Evolutionary conservation across 352 stramenopile species (phyloP).

Genomic region (Phytopythium aichiense): DNA sequence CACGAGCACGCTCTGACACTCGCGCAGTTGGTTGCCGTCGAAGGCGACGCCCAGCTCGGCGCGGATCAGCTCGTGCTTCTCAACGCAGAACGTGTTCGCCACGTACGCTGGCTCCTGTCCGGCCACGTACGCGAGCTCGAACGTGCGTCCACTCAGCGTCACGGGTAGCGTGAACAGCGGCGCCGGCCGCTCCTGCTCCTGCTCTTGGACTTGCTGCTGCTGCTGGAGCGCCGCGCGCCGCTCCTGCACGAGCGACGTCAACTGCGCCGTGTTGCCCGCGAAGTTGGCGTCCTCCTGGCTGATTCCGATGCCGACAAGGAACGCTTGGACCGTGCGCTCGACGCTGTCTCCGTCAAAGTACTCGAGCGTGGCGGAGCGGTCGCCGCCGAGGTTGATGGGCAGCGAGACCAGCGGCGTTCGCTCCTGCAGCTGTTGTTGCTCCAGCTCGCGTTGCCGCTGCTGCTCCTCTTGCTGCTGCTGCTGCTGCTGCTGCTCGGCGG

Average conservation of each 20-base stretch:
- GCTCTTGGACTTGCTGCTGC: constrained; percentile 14
- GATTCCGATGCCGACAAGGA: constrained; percentile 50
- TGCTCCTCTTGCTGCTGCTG: constrained; percentile 3
- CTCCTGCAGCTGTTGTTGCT: constrained; percentile 5
- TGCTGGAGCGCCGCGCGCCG: constrained; percentile 19
- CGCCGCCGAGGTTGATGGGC: constrained; percentile 45
- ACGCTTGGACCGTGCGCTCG: constrained; percentile 60
- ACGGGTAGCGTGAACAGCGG: constrained; percentile 57
- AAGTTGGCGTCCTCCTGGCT: constrained; percentile 32
- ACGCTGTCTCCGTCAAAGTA: constrained; percentile 77
- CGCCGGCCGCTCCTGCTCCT: constrained; percentile 12
- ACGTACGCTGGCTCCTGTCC: constrained; percentile 50
- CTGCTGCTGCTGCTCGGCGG: constrained; percentile 6
- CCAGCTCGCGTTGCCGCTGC: constrained; percentile 8
- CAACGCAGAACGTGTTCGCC: constrained; percentile 67
- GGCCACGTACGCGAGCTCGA: constrained; percentile 63
- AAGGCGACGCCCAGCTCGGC: constrained; percentile 49
- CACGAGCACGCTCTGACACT: constrained; percentile 58
- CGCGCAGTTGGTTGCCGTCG: constrained; percentile 47
- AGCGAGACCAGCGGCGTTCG: constrained; percentile 42
- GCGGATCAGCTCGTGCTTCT: constrained; percentile 60
- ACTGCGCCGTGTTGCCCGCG: constrained; percentile 33
- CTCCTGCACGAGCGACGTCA: constrained; percentile 35
- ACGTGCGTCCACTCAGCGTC: constrained; percentile 45
- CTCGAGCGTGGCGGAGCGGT: constrained; percentile 38